A percentile compares a stretch with the other conserved stretches of the same genome.
These are phyloP conservation scores for Malus hybrid DNA, from an alignment of 331 rosid species.

Conservation along the genomic window DNA sequence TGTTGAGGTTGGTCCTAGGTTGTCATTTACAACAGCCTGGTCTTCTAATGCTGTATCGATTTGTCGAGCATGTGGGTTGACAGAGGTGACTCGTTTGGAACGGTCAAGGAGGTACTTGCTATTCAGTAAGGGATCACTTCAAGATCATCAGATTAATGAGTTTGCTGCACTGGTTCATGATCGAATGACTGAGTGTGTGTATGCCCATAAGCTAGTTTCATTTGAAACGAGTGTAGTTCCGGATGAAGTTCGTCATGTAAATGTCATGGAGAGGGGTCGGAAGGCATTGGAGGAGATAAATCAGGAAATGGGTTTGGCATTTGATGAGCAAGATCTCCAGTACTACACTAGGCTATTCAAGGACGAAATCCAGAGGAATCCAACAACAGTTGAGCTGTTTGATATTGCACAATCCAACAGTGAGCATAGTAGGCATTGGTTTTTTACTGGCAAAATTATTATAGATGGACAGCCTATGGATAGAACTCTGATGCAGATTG, in stretches of 20 bases:
- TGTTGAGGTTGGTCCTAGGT: slow-evolving; percentile 83
- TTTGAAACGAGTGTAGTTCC: slow-evolving; percentile 57
- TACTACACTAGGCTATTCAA: slow-evolving; percentile 74
- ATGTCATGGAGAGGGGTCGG: slow-evolving; percentile 74
- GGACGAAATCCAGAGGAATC: slow-evolving; percentile 75
- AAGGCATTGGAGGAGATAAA: slow-evolving; percentile 79
- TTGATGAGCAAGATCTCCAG: slow-evolving; percentile 82
- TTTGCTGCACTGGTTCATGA: slow-evolving; percentile 74
- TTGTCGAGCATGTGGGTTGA: slow-evolving; percentile 77
- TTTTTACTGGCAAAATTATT: slow-evolving; percentile 68
- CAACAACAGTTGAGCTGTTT: slow-evolving; percentile 76
- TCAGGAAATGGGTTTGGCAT: slow-evolving; percentile 75
- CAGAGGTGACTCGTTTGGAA: slow-evolving; percentile 76
- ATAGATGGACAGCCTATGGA: slow-evolving; percentile 67
- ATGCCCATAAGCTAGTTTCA: slow-evolving; percentile 53
- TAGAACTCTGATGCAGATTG: slow-evolving; percentile 82
- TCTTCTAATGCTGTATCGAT: slow-evolving; percentile 84
- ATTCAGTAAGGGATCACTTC: slow-evolving; percentile 38
- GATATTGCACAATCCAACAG: slow-evolving; percentile 93
- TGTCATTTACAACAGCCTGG: slow-evolving; percentile 91
- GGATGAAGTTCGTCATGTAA: slow-evolving; percentile 53
- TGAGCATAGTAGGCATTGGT: slow-evolving; percentile 94
- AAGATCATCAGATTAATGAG: slow-evolving; percentile 49
- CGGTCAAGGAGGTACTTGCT: slow-evolving; percentile 76
- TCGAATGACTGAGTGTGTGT: slow-evolving; percentile 83